Evolutionary conservation across 192 early-diverging fungal genomes (phyloP).

Genomic region (Mortierella alpina): DNA sequence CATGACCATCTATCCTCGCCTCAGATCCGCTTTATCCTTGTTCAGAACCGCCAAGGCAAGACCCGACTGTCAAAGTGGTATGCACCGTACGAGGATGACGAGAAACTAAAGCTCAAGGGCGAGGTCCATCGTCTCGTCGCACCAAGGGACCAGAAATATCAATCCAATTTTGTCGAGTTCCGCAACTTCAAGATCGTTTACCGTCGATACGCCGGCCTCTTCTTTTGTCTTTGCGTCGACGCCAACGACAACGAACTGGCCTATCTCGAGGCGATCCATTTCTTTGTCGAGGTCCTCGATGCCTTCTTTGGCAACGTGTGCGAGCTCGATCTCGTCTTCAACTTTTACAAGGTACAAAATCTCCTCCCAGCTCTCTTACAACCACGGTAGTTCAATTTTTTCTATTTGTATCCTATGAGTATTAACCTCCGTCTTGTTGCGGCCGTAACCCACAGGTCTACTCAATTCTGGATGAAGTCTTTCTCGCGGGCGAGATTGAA

Average conservation of each 20-base stretch:
- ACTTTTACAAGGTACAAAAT: constrained; percentile 86
- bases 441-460: constrained; percentile 74
- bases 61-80: constrained; percentile 98
- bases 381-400: not conserved
- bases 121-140: constrained; percentile 97
- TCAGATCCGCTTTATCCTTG: constrained; percentile 94
- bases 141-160: constrained; percentile 95
- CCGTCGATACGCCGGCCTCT: constrained; percentile 97
- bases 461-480: constrained; percentile 96
- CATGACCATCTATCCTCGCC: not conserved
- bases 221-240: constrained; percentile 99
- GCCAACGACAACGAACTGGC: constrained; percentile 98
- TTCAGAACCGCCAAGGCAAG: constrained; percentile 99
- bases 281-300: constrained; percentile 99
- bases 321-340: constrained; percentile 98
- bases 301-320: constrained; percentile 99
- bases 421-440: not conserved
- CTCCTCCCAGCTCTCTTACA: not conserved
- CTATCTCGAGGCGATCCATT: constrained; percentile 96
- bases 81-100: constrained; percentile 91
- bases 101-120: constrained; percentile 92
- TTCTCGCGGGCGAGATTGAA: constrained; percentile 97
- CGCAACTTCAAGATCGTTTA: constrained; percentile 99
- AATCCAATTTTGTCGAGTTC: constrained; percentile 99
- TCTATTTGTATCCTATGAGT: too few species aligned